Evolutionary conservation across 129 eudicot genomes (phyloP), one percentile per base, ranked within the genome.

Genomic region (Lactuca sativa): DNA sequence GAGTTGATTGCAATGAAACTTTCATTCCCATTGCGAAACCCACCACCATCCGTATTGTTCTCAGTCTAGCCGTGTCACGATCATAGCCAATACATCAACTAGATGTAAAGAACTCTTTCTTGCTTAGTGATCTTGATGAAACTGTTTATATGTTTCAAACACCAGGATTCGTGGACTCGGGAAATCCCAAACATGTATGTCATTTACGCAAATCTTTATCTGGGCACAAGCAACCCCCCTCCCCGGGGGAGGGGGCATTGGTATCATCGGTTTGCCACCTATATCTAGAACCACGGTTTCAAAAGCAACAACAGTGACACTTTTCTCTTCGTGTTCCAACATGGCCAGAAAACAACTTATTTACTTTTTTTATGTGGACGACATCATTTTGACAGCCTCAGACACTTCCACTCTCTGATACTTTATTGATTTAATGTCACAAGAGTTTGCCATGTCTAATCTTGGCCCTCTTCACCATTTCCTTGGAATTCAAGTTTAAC

Each of bases 301-400:
- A 59, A 32, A 32, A 59, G 64, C 40, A 59, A n/a, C 38, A 59
- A 59, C 5, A 21, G 65, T 30, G 65, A 60, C 65, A 60, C 40
- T 9, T 60, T 18, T 36, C 44, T 60, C 15, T 60, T 60, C 10
- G 44, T 60, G 7, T 30, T 31, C 4, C 41, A 36, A 36, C 17
- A 11, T 3, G 17, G 65, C 65, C 12, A n/a, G 18, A 12, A 32
- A 12, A 32, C n/a, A 16, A 15, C 65, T 10, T 59, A 59, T 34
- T 17, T 30, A 18, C 21, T 18, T 18, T 1, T 18, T 18, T 18
- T n/a, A 18, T 18, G 21, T 18, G 21, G 21, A 18, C 1, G 65
- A 59, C 9, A 59, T 60, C 44, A 60, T 60, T 60, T 12, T 60
- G 41, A 11, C 65, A 8, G 15, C 65, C 3, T 31, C 65, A 8